Conservation (phyloP, 2,329 filamentous ascomycete species). For the Nannizziopsis arthrosporioides region DNA sequence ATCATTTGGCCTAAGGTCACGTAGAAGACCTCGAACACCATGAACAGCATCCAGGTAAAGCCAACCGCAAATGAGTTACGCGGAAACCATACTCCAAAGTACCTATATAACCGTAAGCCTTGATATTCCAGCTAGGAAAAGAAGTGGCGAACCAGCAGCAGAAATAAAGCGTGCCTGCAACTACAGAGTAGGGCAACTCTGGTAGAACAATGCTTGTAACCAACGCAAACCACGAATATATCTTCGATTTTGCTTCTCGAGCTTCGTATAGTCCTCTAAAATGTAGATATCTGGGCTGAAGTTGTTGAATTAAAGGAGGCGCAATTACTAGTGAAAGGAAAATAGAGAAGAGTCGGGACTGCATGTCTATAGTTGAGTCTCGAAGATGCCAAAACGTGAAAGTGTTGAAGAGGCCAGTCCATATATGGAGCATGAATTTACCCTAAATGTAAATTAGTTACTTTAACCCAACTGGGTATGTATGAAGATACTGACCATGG, state of each 20-base stretch:
- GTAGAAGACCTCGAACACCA: conserved; percentile 57
- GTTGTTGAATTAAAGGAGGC: conserved; percentile 62
- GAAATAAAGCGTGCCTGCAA: conserved; percentile 55
- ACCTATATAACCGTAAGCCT: conserved; percentile 29
- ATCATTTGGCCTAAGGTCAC: conserved; percentile 56
- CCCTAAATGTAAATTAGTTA: conserved; percentile 33
- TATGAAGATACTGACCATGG: conserved; percentile 21
- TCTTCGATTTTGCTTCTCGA: conserved; percentile 64
- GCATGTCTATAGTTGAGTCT: conserved; percentile 49
- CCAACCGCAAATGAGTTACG: conserved; percentile 47
- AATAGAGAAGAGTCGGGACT: conserved; percentile 60
- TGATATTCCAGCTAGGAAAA: conserved; percentile 5
- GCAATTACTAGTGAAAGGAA: conserved; percentile 68
- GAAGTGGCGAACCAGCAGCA: conserved; percentile 44
- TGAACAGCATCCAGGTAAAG: conserved; percentile 52
- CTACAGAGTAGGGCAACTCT: conserved; percentile 58
- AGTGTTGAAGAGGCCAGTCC: conserved; percentile 55
- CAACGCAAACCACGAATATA: conserved; percentile 66
- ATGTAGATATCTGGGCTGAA: conserved; percentile 60
- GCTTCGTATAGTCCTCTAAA: conserved; percentile 57
- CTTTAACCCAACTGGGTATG: background rate
- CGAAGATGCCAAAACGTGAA: conserved; percentile 58
- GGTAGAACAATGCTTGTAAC: conserved; percentile 53
- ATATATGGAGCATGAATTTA: conserved; percentile 51
- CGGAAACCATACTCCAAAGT: conserved; percentile 44